phyloP scores from a whole-genome alignment of 2,329 filamentous ascomycete genomes.

The Tolypocladium inflatum region DNA sequence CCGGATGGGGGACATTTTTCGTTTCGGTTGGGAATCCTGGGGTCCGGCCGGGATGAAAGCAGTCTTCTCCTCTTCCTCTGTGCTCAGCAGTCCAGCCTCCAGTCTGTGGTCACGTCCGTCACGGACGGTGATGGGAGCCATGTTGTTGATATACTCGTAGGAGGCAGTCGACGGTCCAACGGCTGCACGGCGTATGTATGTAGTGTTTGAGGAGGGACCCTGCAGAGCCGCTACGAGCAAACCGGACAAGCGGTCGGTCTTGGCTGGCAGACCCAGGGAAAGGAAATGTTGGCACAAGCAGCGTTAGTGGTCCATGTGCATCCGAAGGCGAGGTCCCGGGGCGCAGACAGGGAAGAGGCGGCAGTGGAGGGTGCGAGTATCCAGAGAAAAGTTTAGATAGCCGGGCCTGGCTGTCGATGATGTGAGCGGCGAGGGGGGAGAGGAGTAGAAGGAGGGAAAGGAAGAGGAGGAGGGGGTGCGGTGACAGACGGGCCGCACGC shows the following conservation, averaged over 20 bases:
- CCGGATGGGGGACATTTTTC: conserved; percentile 9
- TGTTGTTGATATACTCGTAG: conserved; percentile 3
- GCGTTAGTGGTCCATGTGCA: not conserved
- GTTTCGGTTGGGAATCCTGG: not conserved
- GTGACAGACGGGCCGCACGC: not conserved
- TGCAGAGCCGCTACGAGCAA: not conserved
- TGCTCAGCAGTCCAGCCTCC: conserved; percentile 14
- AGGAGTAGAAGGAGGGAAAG: not conserved
- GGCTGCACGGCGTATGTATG: not conserved
- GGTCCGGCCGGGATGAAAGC: conserved; percentile 2
- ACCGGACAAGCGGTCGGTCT: not conserved
- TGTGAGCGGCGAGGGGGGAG: not conserved
- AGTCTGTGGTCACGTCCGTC: conserved; percentile 5
- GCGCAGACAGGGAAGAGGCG: not conserved
- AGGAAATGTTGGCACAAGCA: not conserved
- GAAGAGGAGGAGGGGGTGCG: not conserved
- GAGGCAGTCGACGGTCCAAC: not conserved
- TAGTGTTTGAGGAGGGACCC: not conserved
- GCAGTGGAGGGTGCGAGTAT: not conserved
- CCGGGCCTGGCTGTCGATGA: not conserved
- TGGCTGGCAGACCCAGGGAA: not conserved
- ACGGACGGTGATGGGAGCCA: conserved; percentile 6
- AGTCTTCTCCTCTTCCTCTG: conserved; percentile 12
- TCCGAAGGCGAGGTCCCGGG: not conserved
- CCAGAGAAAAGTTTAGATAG: not conserved